Base-by-base conservation (phyloP, 225 moss, liverwort and hornwort genomes). In the Straminergon stramineum region DNA sequence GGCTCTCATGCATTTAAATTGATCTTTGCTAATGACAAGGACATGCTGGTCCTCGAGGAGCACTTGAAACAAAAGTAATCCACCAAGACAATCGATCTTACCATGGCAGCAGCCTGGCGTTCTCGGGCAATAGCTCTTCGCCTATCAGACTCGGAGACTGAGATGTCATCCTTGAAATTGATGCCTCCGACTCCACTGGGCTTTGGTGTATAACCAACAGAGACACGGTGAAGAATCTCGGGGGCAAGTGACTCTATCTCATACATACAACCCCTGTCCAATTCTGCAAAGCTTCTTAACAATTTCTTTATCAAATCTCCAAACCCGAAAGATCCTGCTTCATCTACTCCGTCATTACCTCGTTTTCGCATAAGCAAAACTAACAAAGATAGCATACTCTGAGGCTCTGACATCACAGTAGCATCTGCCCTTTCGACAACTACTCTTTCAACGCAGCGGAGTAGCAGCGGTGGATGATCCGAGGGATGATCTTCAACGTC, bases 211-310 rank as follows among this genome's bases (percentile, higher is more conserved):
- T 85, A 77, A 65, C 84, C 91, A 82, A 88, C 92, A 88, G 95
- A 92, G 74, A 90, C 87, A 89, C 95, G 92, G 86, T 98, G 95
- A 82, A 98, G 93, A 91, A 97, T 94, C 56, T 98, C 96, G 76
- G 98, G 98, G 84, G 93, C 95, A 74, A 98, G 92, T 84, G 93
- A 92, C 87, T 98, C 96, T 86, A 98, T 96, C 79, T 98, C 97
- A 89, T 93, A 94, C 98, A 96, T 98, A 86, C 98, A 98, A 57
- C 76, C 84, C 39, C 92, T 93, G 84, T 95, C 91, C 76, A 98
- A 84, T 81, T 94, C 92, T 78, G 97, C 94, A 82, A 98, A 97
- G 81, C 85, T 91, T 88, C 69, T 77, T 71, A 98, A 86, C 85
- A 98, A 73, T 19, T 93, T 96, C 90, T 94, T 96, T 45, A 98